These are phyloP conservation scores for Coelastrella sp. DNA, from an alignment of 139 green algal genomes.

Conservation along the genomic window DNA sequence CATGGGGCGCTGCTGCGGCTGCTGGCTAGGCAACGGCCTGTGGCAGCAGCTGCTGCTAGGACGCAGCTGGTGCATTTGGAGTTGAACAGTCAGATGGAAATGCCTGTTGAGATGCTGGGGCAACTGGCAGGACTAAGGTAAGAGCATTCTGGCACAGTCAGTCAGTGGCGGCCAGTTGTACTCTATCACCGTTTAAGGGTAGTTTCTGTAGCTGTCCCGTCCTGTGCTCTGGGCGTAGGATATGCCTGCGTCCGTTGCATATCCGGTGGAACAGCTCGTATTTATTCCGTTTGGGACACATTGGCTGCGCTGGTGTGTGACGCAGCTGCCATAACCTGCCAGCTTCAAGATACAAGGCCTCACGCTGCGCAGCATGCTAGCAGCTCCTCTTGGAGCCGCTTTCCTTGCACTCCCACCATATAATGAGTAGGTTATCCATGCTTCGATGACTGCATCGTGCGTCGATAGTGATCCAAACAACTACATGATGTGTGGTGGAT, in stretches of 20 bases:
- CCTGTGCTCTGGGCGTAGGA: no score
- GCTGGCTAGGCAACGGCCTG: background rate
- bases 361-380: no score
- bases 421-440: background rate
- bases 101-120: background rate
- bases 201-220: no score
- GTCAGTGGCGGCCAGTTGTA: background rate
- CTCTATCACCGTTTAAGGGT: no score
- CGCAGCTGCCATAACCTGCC: no score
- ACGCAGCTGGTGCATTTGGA: constrained; percentile 16
- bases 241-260: background rate
- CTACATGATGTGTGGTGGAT: background rate
- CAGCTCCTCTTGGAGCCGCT: no score
- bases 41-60: background rate
- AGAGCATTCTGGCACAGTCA: background rate
- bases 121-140: constrained; percentile 2
- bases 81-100: background rate
- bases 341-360: no score
- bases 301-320: no score
- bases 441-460: background rate
- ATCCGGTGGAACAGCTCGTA: no score
- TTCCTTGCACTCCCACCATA: no score
- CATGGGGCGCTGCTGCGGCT: background rate
- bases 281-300: no score
- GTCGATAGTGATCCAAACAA: background rate